Evolutionary conservation across 208 protist species (phyloP).

Genomic region (Phytomonas francai): DNA sequence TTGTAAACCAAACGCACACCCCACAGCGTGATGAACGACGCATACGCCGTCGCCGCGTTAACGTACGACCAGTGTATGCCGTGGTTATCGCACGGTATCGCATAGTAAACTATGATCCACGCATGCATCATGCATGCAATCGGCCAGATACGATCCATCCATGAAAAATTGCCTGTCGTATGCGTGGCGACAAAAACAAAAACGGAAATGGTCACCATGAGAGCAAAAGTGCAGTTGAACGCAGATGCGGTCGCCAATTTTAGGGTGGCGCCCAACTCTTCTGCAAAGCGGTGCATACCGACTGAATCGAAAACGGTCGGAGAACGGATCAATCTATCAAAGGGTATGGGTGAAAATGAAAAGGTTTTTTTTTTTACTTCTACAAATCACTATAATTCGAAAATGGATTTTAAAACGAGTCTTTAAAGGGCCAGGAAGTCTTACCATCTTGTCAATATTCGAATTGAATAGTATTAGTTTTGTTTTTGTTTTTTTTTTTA

Average conservation of each 20-base stretch:
- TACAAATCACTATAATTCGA: no score
- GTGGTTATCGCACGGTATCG: neutral
- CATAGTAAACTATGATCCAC: constrained; percentile 47
- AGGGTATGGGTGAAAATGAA: no score
- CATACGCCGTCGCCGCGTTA: constrained; percentile 30
- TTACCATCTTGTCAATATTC: no score
- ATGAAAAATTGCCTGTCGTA: constrained; percentile 65
- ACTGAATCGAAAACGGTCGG: no score
- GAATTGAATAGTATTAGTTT: no score
- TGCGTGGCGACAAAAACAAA: constrained; percentile 41
- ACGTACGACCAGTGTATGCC: neutral
- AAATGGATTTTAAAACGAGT: no score
- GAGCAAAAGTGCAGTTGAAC: neutral
- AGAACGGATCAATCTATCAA: no score
- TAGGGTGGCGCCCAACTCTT: neutral
- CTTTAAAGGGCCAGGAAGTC: no score
- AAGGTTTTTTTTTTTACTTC: no score
- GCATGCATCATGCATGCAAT: constrained; percentile 64
- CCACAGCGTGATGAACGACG: constrained; percentile 50
- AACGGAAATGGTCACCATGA: constrained; percentile 40
- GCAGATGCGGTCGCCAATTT: no score
- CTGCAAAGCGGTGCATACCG: no score
- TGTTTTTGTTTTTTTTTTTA: no score
- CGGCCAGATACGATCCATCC: constrained; percentile 76
- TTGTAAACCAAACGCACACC: constrained; percentile 68